These are phyloP conservation scores for Fusarium siculi DNA, from an alignment of 2,329 filamentous ascomycete species.

Conservation along the genomic window DNA sequence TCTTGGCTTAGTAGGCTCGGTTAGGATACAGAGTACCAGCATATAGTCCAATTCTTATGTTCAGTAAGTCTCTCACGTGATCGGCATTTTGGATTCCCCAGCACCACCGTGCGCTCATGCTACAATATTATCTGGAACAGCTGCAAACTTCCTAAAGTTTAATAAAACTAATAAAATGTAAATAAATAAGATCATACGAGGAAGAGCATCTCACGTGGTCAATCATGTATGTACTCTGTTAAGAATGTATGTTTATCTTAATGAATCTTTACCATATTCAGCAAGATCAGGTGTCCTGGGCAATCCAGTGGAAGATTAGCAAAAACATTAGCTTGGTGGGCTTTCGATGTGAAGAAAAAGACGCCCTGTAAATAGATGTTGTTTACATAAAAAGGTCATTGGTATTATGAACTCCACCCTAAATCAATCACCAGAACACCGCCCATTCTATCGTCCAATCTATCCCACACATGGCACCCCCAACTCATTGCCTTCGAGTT, in stretches of 20 bases:
- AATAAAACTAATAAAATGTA: background rate
- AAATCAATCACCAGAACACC: conserved; percentile 8
- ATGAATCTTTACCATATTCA: background rate
- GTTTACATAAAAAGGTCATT: conserved; percentile 1
- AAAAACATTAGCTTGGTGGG: background rate
- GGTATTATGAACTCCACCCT: conserved; percentile 30
- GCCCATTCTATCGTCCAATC: background rate
- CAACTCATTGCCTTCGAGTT: conserved; percentile 30
- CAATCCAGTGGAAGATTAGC: background rate
- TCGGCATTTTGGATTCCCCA: background rate
- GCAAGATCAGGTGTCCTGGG: conserved; percentile 7
- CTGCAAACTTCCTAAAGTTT: background rate
- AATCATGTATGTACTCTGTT: background rate
- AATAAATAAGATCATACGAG: background rate
- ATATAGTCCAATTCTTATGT: background rate
- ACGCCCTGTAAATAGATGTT: background rate
- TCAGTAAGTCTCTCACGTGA: background rate
- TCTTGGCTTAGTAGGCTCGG: conserved; percentile 7
- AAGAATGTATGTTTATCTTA: background rate
- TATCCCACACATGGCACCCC: background rate
- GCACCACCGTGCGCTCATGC: background rate
- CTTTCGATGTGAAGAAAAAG: background rate
- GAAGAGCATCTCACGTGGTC: background rate
- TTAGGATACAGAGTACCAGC: background rate
- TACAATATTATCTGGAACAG: background rate